Conservation (phyloP, 129 eudicot genomes). For the Flaveria robusta region DNA sequence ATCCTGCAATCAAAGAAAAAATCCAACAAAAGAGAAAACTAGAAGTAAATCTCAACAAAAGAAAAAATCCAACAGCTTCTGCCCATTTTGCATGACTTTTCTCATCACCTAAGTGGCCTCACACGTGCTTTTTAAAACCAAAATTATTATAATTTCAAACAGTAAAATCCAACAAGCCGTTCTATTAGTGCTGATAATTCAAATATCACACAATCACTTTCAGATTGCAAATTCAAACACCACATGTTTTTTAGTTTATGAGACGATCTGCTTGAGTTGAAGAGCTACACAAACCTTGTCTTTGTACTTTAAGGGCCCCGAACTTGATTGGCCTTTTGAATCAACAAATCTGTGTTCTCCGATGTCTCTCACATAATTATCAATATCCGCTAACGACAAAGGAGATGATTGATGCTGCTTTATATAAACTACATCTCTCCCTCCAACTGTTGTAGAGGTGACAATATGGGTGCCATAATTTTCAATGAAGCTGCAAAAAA, state of each 20-base stretch:
- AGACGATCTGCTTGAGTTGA: not conserved
- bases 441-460: slow-evolving; percentile 89
- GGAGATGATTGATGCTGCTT: slow-evolving; percentile 95
- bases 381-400: slow-evolving; percentile 66
- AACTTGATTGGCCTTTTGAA: slow-evolving; percentile 52
- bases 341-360: slow-evolving; percentile 79
- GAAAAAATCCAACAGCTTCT: no score
- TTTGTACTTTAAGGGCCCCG: slow-evolving; percentile 75
- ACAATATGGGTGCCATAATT: slow-evolving; percentile 91
- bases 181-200: not conserved
- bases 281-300: slow-evolving; percentile 68
- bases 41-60: not conserved
- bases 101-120: no score
- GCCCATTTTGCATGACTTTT: no score
- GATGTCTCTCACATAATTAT: slow-evolving; percentile 75
- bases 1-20: slow-evolving; percentile 53
- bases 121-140: no score
- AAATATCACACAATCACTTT: slow-evolving; percentile 3
- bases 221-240: slow-evolving; percentile 8
- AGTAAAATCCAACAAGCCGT: not conserved
- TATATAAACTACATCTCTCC: slow-evolving; percentile 86
- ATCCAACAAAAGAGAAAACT: not conserved
- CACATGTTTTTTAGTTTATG: not conserved
- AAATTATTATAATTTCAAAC: not conserved
- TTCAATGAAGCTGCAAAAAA: slow-evolving; percentile 79